Evolutionary conservation across 2,329 filamentous ascomycete genomes (phyloP).

Genomic region (Colletotrichum tabaci): DNA sequence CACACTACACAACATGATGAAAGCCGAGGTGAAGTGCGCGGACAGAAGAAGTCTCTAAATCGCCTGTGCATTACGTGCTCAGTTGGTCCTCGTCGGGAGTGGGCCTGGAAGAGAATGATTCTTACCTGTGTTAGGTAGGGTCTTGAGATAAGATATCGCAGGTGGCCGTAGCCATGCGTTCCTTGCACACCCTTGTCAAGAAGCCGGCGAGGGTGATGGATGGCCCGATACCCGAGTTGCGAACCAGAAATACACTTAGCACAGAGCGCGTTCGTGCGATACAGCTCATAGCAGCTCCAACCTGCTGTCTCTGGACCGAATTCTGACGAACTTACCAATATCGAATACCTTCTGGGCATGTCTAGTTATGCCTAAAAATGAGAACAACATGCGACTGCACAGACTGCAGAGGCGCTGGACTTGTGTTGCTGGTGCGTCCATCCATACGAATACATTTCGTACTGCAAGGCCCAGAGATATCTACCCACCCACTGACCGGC

Average conservation of each 20-base stretch:
- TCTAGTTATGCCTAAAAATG: background rate
- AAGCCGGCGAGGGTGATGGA: background rate
- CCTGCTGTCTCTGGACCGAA: background rate
- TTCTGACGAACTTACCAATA: background rate
- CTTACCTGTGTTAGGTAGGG: background rate
- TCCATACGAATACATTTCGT: no score
- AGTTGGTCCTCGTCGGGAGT: no score
- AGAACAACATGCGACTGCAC: background rate
- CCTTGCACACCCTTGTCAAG: background rate
- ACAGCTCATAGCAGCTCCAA: background rate
- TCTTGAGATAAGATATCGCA: background rate
- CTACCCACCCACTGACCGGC: background rate
- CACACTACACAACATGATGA: background rate
- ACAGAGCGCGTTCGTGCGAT: no score
- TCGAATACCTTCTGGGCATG: background rate
- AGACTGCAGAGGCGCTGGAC: background rate
- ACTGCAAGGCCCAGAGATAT: background rate
- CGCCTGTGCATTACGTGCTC: background rate
- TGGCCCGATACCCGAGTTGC: background rate
- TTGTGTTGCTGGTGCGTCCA: background rate
- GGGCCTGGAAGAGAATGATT: background rate
- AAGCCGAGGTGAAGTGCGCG: slow-evolving; percentile 4
- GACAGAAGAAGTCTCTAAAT: background rate
- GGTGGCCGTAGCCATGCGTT: background rate
- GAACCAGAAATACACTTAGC: background rate